These are phyloP conservation scores for Trichoderma sp. DNA, from an alignment of 2,329 filamentous ascomycete genomes.

Conservation along the genomic window DNA sequence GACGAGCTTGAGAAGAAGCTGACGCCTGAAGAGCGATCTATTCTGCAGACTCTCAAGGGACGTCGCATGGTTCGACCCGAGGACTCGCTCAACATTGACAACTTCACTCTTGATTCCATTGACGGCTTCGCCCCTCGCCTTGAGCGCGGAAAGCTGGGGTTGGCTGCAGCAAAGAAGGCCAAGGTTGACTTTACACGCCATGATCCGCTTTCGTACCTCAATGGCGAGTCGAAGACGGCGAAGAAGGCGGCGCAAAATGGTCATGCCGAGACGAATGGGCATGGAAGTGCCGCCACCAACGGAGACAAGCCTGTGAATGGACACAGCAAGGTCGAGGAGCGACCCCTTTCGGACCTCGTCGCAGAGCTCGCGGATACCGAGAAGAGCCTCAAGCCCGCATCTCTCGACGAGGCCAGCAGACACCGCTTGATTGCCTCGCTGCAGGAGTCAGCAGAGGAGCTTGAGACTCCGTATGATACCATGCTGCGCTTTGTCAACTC, in stretches of 20 bases:
- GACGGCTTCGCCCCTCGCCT: conserved; percentile 31
- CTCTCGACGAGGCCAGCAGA: conserved; percentile 22
- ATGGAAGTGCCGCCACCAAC: neutral
- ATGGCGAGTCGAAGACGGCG: neutral
- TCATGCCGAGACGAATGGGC: neutral
- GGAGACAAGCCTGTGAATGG: conserved; percentile 1
- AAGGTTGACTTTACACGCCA: neutral
- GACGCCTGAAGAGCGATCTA: conserved; percentile 33
- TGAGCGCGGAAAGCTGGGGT: neutral
- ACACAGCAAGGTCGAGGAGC: neutral
- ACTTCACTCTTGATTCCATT: conserved; percentile 37
- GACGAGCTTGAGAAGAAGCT: conserved; percentile 28
- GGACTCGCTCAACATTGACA: conserved; percentile 38
- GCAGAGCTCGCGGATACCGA: neutral
- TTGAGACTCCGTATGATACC: conserved; percentile 23
- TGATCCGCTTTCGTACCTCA: neutral
- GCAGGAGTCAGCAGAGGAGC: conserved; percentile 11
- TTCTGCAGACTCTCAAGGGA: conserved; percentile 37
- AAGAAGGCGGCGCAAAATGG: neutral
- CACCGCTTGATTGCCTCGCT: conserved; percentile 13
- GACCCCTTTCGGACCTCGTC: neutral
- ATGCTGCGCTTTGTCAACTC: conserved; percentile 23
- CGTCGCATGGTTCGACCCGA: conserved; percentile 41
- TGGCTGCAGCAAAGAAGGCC: neutral
- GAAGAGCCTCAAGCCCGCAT: neutral